Conservation (phyloP, 768 basidiomycete genomes). For the Ramaria rubella region DNA sequence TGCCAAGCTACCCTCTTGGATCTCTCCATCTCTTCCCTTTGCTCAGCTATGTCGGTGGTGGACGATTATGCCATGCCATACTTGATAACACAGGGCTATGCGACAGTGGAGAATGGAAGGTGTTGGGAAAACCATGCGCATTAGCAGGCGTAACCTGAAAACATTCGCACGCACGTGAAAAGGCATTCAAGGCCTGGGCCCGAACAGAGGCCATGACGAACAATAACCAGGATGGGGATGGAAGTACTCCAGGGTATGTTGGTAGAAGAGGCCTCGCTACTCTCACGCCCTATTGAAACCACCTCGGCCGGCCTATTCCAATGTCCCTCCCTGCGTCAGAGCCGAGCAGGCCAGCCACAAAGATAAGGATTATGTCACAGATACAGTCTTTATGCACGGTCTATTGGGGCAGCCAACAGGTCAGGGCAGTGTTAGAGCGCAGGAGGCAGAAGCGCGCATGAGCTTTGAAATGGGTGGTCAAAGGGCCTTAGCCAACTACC, state of each 20-base stretch:
- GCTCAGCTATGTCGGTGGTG: conserved; percentile 37
- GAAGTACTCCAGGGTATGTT: neutral
- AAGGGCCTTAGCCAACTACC: conserved; percentile 51
- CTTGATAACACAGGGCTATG: conserved; percentile 56
- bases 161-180: conserved; percentile 62
- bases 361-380: conserved; percentile 50
- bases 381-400: conserved; percentile 42
- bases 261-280: conserved; percentile 61
- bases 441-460: conserved; percentile 34
- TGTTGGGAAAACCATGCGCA: conserved; percentile 56
- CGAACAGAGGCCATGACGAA: conserved; percentile 22
- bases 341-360: conserved; percentile 20
- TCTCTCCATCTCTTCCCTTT: conserved; percentile 60
- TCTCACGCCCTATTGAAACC: conserved; percentile 44
- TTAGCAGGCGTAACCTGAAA: conserved; percentile 54
- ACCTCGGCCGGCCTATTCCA: conserved; percentile 17
- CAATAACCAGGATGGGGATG: conserved; percentile 13
- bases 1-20: conserved; percentile 60
- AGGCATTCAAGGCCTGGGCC: conserved; percentile 45
- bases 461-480: conserved; percentile 59
- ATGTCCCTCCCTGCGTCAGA: conserved; percentile 12
- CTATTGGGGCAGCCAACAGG: neutral
- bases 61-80: conserved; percentile 54
- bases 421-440: conserved; percentile 17
- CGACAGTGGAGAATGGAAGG: conserved; percentile 52